Evolutionary conservation across 495 filamentous ascomycete species (phyloP).

Genomic region (Pyrenula aspistea): DNA sequence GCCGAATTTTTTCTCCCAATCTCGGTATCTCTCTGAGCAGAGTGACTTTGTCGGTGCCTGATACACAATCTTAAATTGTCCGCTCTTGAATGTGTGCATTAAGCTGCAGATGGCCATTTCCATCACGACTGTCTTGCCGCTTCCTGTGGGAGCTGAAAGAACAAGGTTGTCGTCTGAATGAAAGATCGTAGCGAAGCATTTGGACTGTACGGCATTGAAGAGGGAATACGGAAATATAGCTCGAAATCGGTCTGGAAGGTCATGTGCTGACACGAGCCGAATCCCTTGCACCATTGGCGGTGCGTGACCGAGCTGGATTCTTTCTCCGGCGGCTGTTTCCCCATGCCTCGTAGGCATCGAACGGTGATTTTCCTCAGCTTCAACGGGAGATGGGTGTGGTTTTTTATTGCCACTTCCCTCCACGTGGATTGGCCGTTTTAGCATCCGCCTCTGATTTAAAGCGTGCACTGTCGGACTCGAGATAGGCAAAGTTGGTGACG

Average conservation of each 20-base stretch:
- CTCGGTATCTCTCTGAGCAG: conserved; percentile 68
- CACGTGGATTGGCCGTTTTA: background rate
- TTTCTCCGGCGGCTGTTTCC: conserved; percentile 1
- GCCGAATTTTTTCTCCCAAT: conserved; percentile 81
- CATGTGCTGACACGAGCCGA: conserved; percentile 55
- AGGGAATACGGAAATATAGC: conserved; percentile 67
- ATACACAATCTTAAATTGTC: conserved; percentile 85
- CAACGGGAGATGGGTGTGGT: background rate
- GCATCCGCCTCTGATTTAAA: background rate
- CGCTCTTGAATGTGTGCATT: conserved; percentile 44
- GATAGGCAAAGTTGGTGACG: background rate
- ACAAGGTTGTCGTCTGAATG: conserved; percentile 72
- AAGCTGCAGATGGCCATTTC: conserved; percentile 87
- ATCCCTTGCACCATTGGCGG: conserved; percentile 53
- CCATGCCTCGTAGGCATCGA: background rate
- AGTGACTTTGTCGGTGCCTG: conserved; percentile 91
- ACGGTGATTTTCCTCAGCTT: background rate
- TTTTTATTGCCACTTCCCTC: background rate
- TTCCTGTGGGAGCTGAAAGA: conserved; percentile 81
- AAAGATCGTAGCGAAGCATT: conserved; percentile 66
- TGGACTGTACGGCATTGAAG: conserved; percentile 90
- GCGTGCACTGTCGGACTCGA: background rate
- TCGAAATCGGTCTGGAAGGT: conserved; percentile 67
- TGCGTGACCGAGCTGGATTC: conserved; percentile 16
- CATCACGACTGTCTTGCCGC: conserved; percentile 84